These are phyloP conservation scores for Furcasterigmium furcatum DNA, from an alignment of 2,329 filamentous ascomycete species.

Conservation along the genomic window DNA sequence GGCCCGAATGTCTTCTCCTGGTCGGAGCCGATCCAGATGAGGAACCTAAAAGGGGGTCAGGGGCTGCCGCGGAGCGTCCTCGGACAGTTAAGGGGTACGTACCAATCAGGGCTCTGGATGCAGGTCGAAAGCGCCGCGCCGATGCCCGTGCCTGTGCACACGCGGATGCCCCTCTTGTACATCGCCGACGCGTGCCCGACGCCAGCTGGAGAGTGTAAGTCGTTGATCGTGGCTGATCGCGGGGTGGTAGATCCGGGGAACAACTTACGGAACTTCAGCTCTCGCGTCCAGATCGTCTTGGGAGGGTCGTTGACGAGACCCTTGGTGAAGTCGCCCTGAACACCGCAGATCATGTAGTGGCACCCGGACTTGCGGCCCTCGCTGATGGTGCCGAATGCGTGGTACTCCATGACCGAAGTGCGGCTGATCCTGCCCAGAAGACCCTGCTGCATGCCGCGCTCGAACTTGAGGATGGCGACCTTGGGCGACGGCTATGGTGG, in stretches of 20 bases:
- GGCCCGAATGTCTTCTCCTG: constrained; percentile 37
- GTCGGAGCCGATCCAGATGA: constrained; percentile 39
- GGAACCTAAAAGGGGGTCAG: constrained; percentile 24
- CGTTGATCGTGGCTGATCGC: neutral
- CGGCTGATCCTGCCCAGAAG: constrained; percentile 36
- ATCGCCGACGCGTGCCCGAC: constrained; percentile 38
- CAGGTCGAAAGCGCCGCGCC: constrained; percentile 36
- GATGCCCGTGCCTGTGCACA: constrained; percentile 37
- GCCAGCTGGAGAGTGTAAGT: constrained; percentile 25
- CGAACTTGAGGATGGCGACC: constrained; percentile 33
- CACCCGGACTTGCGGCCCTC: constrained; percentile 27
- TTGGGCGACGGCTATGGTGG: constrained; percentile 30
- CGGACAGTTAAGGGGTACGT: constrained; percentile 2
- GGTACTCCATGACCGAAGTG: constrained; percentile 38
- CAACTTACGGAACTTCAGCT: constrained; percentile 35
- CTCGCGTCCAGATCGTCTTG: constrained; percentile 33
- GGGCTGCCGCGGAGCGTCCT: neutral
- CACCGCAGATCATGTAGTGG: constrained; percentile 39
- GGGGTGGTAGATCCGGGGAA: too few species aligned
- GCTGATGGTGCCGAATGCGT: constrained; percentile 38
- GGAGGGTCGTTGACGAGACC: constrained; percentile 33
- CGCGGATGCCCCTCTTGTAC: constrained; percentile 36
- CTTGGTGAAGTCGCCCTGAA: constrained; percentile 35
- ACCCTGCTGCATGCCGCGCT: constrained; percentile 37
- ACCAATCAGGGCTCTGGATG: constrained; percentile 34